A percentile compares a stretch with the other conserved stretches of the same genome.
Evolutionary conservation across 23 red algal genomes (phyloP).

Genomic region (Cyanidioschyzon merolae): DNA sequence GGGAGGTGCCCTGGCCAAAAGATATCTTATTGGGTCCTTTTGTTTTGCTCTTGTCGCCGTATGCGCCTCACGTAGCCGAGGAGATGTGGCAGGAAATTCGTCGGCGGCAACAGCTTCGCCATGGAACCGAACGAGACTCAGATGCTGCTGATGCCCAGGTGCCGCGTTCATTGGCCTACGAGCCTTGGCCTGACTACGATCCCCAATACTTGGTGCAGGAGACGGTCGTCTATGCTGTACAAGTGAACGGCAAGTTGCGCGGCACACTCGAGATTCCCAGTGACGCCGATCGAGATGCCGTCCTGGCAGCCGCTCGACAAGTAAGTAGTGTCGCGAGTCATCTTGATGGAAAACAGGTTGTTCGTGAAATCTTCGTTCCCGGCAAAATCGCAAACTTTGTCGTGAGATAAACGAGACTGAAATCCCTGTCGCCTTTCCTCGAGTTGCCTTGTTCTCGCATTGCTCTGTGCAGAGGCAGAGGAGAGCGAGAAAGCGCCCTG

Average conservation of each 20-base stretch:
- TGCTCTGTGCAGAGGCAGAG: no score
- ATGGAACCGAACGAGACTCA: not conserved
- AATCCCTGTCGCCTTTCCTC: no score
- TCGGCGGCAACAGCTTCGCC: conserved; percentile 23
- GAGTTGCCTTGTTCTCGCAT: no score
- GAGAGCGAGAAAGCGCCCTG: no score
- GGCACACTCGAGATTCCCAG: conserved; percentile 35
- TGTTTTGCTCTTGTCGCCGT: conserved; percentile 58
- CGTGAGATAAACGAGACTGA: not conserved
- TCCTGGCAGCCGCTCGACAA: conserved; percentile 47
- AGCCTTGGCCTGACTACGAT: conserved; percentile 51
- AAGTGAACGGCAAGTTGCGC: conserved; percentile 91
- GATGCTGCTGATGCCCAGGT: not conserved
- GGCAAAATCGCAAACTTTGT: conserved; percentile 90
- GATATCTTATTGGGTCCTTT: conserved; percentile 47
- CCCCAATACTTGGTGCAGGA: conserved; percentile 57
- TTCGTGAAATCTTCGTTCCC: conserved; percentile 85
- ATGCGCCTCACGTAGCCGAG: conserved; percentile 87
- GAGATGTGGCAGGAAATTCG: conserved; percentile 59
- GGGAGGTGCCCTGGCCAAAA: conserved; percentile 31
- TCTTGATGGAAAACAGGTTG: conserved; percentile 35
- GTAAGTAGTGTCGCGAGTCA: conserved; percentile 35
- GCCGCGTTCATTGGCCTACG: conserved; percentile 27
- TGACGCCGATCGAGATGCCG: conserved; percentile 42
- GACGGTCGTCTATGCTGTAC: conserved; percentile 51